Conservation (phyloP, 2,329 filamentous ascomycete genomes). For the Myotisia sp. region DNA sequence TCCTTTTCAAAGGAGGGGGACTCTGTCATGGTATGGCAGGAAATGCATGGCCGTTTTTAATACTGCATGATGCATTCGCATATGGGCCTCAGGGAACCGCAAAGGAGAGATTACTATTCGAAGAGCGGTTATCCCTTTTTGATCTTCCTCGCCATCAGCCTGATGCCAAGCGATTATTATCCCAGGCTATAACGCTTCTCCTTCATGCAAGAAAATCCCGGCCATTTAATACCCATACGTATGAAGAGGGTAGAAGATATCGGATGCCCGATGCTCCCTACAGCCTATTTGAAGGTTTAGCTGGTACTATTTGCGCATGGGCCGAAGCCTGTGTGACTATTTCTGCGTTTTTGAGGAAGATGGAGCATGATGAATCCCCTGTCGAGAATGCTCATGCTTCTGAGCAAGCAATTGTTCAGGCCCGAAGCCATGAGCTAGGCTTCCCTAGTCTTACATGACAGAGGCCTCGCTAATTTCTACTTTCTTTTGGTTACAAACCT, state of each 20-base stretch:
- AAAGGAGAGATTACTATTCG: constrained; percentile 15
- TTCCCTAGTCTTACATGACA: constrained; percentile 7
- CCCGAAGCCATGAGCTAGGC: constrained; percentile 5
- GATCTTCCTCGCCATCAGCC: constrained; percentile 11
- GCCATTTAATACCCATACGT: constrained; percentile 20
- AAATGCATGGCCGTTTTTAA: constrained; percentile 28
- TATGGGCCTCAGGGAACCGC: constrained; percentile 17
- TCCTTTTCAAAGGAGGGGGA: constrained; percentile 29
- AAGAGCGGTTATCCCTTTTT: constrained; percentile 9
- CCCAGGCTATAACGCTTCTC: constrained; percentile 24
- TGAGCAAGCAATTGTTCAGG: neutral
- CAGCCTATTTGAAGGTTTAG: constrained; percentile 27
- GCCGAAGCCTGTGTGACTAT: constrained; percentile 26
- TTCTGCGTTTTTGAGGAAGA: constrained; percentile 22
- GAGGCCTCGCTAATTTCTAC: constrained; percentile 6
- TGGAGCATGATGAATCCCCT: constrained; percentile 12
- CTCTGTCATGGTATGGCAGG: constrained; percentile 30
- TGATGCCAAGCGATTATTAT: constrained; percentile 25
- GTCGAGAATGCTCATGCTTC: constrained; percentile 2
- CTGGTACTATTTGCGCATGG: constrained; percentile 30
- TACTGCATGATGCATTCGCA: constrained; percentile 25
- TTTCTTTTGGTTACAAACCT: neutral
- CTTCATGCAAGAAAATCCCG: constrained; percentile 25
- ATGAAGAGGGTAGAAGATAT: constrained; percentile 16
- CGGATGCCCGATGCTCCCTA: constrained; percentile 30